Base-by-base conservation (phyloP, 768 basidiomycete species). In the Cantharellus anzutake region DNA sequence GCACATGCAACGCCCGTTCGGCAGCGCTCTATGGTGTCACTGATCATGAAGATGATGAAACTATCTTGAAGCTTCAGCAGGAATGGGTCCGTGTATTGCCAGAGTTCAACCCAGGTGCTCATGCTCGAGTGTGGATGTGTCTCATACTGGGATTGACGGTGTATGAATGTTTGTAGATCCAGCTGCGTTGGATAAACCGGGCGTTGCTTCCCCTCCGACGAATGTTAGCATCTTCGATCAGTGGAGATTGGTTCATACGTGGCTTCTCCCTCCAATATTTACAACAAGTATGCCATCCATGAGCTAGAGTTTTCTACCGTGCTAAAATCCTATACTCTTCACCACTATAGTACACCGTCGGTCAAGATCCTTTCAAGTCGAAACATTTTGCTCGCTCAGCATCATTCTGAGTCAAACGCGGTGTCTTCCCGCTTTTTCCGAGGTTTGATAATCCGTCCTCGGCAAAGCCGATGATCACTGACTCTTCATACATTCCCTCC, bases 151-250 rank as follows among this genome's bases (percentile, higher is more conserved):
- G 16, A 64, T 72, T 2, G 69, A 81, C 16, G 67, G 89, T 50
- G 83, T 84, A 3, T 77, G 80, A 59, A 65, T 90, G 39, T 91
- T 88, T 66, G 77, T 76, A n/a, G n/a, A n/a, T n/a, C n/a, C n/a
- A n/a, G n/a, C n/a, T n/a, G n/a, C n/a, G n/a, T n/a, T n/a, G n/a
- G n/a, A n/a, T n/a, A n/a, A n/a, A n/a, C n/a, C n/a, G n/a, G n/a
- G n/a, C n/a, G n/a, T n/a, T n/a, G n/a, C n/a, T 69, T 80, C 83
- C 80, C 20, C 1, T 63, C 60, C 11, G 11, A 59, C 64, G 39
- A 67, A 70, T 60, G 80, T 84, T 2, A 74, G 84, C 34, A 78
- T 83, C 29, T 88, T 80, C 62, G 84, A 88, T 63, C 85, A 88
- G 70, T 78, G 85, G 42, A 74, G 82, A 64, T 78, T 78, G 4